A percentile compares a stretch with the other conserved stretches of the same genome.
Conservation (phyloP, 495 filamentous ascomycete species). For the Penicillium nucicola region DNA sequence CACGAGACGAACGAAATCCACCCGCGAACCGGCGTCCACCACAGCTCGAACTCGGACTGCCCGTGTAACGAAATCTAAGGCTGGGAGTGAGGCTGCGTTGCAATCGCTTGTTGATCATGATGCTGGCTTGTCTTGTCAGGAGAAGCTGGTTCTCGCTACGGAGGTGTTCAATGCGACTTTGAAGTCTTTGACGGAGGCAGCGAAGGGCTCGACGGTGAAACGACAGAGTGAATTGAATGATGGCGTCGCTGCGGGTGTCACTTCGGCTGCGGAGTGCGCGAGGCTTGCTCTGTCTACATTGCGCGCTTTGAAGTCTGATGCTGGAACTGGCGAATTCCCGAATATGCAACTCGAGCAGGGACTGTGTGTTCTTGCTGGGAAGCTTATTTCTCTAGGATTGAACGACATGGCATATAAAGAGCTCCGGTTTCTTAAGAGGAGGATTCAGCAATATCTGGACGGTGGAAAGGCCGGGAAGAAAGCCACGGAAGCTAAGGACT, state of each 20-base stretch:
- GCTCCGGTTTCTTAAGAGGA: slow-evolving; percentile 61
- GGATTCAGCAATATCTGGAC: slow-evolving; percentile 50
- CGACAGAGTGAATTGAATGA: slow-evolving; percentile 36
- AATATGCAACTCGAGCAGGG: slow-evolving; percentile 80
- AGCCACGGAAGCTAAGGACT: slow-evolving; percentile 10
- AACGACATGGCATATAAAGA: slow-evolving; percentile 78
- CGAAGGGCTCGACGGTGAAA: slow-evolving; percentile 44
- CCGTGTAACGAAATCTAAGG: slow-evolving; percentile 33
- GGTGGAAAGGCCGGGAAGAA: slow-evolving; percentile 20
- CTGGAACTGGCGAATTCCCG: slow-evolving; percentile 49
- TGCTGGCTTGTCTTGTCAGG: slow-evolving; percentile 49
- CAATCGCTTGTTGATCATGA: slow-evolving; percentile 33
- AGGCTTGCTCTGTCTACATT: slow-evolving; percentile 70
- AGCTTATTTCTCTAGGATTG: slow-evolving; percentile 67
- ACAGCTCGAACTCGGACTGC: slow-evolving; percentile 33
- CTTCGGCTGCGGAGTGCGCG: slow-evolving; percentile 67
- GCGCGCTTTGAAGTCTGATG: slow-evolving; percentile 53
- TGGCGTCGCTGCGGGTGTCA: slow-evolving; percentile 29
- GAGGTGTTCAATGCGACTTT: slow-evolving; percentile 76
- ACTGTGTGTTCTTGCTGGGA: slow-evolving; percentile 71
- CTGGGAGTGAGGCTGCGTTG: slow-evolving; percentile 20
- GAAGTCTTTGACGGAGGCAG: slow-evolving; percentile 69
- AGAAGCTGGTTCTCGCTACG: slow-evolving; percentile 71
- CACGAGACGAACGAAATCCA: slow-evolving; percentile 22
- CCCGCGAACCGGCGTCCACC: slow-evolving; percentile 16